Percentiles rank a stretch among this genome's conserved stretches.
These are phyloP conservation scores for Magnusiomyces starmeri DNA, from an alignment of 1,139 yeast genomes.

Conservation along the genomic window DNA sequence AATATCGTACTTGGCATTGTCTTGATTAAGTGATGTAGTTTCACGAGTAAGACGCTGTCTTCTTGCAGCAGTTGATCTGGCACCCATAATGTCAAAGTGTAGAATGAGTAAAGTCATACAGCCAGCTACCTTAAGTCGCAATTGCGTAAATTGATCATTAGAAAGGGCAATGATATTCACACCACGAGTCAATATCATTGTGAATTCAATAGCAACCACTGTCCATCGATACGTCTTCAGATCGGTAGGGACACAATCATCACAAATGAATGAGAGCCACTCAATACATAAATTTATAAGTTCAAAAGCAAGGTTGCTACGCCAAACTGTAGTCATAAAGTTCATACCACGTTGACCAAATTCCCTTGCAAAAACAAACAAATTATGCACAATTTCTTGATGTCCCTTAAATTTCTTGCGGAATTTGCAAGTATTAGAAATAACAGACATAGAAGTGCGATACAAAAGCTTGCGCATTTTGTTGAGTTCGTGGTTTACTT, in stretches of 20 bases:
- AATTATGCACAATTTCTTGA: constrained; percentile 70
- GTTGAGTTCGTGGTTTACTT: constrained; percentile 68
- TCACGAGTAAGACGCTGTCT: constrained; percentile 32
- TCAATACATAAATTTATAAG: constrained; percentile 72
- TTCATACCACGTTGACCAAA: constrained; percentile 68
- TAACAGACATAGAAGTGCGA: constrained; percentile 58
- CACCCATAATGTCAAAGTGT: constrained; percentile 98
- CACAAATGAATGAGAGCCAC: constrained; percentile 90
- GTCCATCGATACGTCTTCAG: constrained; percentile 92
- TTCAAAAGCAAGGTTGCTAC: constrained; percentile 63
- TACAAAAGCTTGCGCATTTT: constrained; percentile 62
- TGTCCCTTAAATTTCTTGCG: constrained; percentile 37
- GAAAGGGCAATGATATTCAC: constrained; percentile 76
- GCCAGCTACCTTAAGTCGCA: constrained; percentile 82
- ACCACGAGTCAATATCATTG: constrained; percentile 91
- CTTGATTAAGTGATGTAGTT: constrained; percentile 3
- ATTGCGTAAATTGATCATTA: constrained; percentile 64
- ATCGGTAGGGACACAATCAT: constrained; percentile 91
- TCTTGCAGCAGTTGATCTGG: constrained; percentile 72
- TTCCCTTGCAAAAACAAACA: constrained; percentile 77
- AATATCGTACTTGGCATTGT: constrained; percentile 46
- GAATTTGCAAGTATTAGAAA: constrained; percentile 56
- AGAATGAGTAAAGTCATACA: constrained; percentile 91
- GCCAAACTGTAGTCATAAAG: constrained; percentile 55
- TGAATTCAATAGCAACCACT: constrained; percentile 89